phyloP scores from a whole-genome alignment of 2,329 filamentous ascomycete species.

The Penicillium sclerotigenum region DNA sequence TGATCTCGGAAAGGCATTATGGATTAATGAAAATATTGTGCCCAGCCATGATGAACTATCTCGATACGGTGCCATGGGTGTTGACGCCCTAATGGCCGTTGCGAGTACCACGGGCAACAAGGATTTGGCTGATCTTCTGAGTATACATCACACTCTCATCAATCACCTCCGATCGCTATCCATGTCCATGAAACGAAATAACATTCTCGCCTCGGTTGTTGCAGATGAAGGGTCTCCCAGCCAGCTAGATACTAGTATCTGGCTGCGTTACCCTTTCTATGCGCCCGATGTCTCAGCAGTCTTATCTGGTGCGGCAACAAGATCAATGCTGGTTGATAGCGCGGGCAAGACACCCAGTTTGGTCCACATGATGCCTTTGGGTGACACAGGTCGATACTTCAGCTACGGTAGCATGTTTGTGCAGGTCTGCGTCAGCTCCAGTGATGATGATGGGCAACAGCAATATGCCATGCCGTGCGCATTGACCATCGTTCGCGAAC shows the following conservation, averaged over 20 bases:
- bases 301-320: constrained; percentile 57
- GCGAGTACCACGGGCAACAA: constrained; percentile 46
- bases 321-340: constrained; percentile 47
- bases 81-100: constrained; percentile 41
- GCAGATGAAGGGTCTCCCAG: constrained; percentile 66
- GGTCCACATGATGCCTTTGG: constrained; percentile 68
- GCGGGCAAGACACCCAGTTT: constrained; percentile 50
- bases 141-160: constrained; percentile 54
- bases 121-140: constrained; percentile 46
- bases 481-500: constrained; percentile 69
- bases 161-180: constrained; percentile 70
- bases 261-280: constrained; percentile 72
- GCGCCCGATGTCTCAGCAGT: constrained; percentile 69
- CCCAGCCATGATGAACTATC: constrained; percentile 40
- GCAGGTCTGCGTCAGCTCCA: constrained; percentile 69
- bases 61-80: constrained; percentile 39
- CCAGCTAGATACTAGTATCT: constrained; percentile 77
- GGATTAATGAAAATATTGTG: constrained; percentile 58
- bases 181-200: constrained; percentile 80
- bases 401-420: constrained; percentile 76
- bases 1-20: constrained; percentile 80
- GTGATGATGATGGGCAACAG: constrained; percentile 58
- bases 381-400: constrained; percentile 71
- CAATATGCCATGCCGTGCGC: constrained; percentile 71
- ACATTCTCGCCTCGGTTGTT: constrained; percentile 63